Evolutionary conservation across 345 rosid genomes (phyloP), one percentile per base, ranked within the genome.

Genomic region (Rhodomyrtus tomentosa): DNA sequence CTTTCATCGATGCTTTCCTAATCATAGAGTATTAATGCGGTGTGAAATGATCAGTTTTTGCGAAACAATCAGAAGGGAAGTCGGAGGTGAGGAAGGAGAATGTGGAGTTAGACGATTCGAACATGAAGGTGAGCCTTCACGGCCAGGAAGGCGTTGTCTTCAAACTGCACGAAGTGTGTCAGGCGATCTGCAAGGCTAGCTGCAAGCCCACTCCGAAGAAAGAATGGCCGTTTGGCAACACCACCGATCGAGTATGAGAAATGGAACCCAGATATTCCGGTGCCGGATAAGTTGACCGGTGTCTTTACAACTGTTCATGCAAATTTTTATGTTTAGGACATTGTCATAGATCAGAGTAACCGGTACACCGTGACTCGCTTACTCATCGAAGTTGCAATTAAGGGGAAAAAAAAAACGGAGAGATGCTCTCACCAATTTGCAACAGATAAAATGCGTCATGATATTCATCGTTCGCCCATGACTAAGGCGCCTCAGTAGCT

Each of bases 141-240:
- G 82, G 84, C 1, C 32, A 83, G 21, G 89, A 83, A 29, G 86
- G 85, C 20, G 83, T 85, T 53, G 85, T 84, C n/a, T 80, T 85
- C 82, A 3, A n/a, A 24, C 25, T 20, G 51, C 13, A 80, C 38
- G n/a, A 49, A 55, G 38, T 45, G 32, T 13, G 36, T 16, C 4
- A 10, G 20, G 9, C 51, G 7, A 80, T 49, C 18, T 14, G 82
- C 38, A 80, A 10, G 20, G 9, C 51, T 3, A 80, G n/a, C 18
- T 14, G 82, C 38, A 80, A 49, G 82, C 51, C 49, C 51, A 29
- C 36, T 7, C 40, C 21, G 11, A 80, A 80, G 52, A 59, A 80
- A 24, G 53, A 80, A 10, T 5, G 32, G 53, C 36, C 48, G 16
- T 29, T n/a, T 80, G 36, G 82, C 82, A 27, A 80, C 50, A 29